Conservation (phyloP, 164 flowering plant genomes). For the Pachysandra terminalis region DNA sequence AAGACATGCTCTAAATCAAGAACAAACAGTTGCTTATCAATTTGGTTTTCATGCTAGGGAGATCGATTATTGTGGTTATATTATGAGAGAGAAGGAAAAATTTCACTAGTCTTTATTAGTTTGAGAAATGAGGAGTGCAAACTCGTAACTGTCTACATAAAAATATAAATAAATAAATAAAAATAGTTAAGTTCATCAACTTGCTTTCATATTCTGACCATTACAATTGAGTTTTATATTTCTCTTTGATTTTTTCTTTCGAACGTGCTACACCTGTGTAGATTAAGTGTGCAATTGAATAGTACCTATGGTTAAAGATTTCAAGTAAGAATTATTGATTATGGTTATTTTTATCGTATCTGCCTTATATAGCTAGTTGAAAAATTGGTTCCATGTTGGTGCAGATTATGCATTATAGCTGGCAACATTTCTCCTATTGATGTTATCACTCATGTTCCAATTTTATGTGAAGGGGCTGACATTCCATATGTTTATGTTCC, state of each 20-base stretch:
- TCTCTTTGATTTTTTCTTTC: neutral
- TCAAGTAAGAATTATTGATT: neutral
- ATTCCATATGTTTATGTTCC: conserved; percentile 85
- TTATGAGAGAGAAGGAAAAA: too few relatives aligned
- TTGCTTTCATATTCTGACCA: too few relatives aligned
- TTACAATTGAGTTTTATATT: too few relatives aligned
- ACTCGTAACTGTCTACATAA: too few relatives aligned
- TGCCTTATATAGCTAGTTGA: neutral
- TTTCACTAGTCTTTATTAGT: too few relatives aligned
- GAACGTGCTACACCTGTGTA: neutral
- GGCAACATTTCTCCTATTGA: conserved; percentile 96
- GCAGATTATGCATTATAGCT: conserved; percentile 89
- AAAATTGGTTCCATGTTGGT: conserved; percentile 8
- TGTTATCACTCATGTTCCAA: conserved; percentile 90
- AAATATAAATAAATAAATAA: too few relatives aligned
- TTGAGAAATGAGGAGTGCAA: too few relatives aligned
- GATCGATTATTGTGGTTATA: too few relatives aligned
- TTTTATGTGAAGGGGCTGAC: conserved; percentile 85
- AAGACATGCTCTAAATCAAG: too few relatives aligned
- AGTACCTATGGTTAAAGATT: neutral
- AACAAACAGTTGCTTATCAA: too few relatives aligned
- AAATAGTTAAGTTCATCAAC: too few relatives aligned
- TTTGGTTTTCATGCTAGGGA: too few relatives aligned
- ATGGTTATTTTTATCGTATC: neutral
- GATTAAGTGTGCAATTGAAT: neutral